These are phyloP conservation scores for Solanum corneliomulleri DNA, from an alignment of 257 asterid genomes.

Conservation along the genomic window DNA sequence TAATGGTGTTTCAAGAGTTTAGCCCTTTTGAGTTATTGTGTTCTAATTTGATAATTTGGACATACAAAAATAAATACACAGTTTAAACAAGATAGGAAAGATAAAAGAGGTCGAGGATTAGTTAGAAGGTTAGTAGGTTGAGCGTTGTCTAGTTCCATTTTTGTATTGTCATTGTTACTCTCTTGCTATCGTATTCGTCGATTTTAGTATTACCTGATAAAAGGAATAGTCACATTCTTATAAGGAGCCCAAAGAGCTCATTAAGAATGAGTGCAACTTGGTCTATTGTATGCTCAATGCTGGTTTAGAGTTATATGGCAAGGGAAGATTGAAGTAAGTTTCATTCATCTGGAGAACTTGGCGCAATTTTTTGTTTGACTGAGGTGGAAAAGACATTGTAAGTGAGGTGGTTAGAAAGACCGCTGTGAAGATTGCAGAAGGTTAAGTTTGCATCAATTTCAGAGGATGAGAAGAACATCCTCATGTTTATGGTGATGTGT, in stretches of 20 bases:
- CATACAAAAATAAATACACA: not conserved
- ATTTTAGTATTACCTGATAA: not conserved
- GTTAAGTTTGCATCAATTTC: not conserved
- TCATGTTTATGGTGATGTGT: not conserved
- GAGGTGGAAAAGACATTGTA: not conserved
- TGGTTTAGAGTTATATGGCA: not conserved
- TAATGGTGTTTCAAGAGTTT: not conserved
- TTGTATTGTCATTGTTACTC: not conserved
- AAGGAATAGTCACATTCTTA: not conserved
- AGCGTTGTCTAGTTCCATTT: not conserved
- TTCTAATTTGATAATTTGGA: not conserved
- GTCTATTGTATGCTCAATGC: not conserved
- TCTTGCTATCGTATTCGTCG: not conserved
- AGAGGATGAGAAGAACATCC: not conserved
- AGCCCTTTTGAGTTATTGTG: not conserved
- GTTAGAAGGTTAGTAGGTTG: not conserved
- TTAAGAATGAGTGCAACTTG: not conserved
- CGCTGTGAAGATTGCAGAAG: not conserved
- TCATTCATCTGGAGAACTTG: not conserved
- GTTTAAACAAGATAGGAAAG: not conserved
- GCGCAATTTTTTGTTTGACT: not conserved
- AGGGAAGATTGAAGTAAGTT: not conserved
- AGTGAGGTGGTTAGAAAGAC: not conserved
- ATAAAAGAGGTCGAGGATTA: not conserved
- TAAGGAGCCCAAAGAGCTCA: not conserved